Evolutionary conservation across 495 filamentous ascomycete species (phyloP).

Genomic region (Penicillium ucsense): DNA sequence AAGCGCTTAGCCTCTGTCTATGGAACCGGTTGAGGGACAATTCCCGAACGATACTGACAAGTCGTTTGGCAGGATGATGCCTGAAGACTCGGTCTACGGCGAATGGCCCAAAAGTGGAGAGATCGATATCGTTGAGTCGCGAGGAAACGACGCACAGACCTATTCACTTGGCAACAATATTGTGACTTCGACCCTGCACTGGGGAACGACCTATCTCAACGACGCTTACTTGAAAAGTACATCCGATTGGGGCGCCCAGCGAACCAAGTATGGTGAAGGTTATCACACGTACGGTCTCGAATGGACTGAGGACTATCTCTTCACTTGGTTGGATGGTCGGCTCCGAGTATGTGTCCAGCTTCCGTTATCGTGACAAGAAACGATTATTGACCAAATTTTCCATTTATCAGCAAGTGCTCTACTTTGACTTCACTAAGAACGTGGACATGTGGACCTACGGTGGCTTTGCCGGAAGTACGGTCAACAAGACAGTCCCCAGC

Average conservation of each 20-base stretch:
- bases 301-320: conserved; percentile 82
- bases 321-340: conserved; percentile 74
- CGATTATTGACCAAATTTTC: not conserved
- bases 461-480: conserved; percentile 56
- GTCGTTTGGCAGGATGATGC: conserved; percentile 49
- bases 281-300: conserved; percentile 68
- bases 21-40: not conserved
- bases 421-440: conserved; percentile 55
- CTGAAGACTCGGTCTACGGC: conserved; percentile 60
- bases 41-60: not conserved
- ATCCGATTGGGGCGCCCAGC: not conserved
- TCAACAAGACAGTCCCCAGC: conserved; percentile 57
- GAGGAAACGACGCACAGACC: conserved; percentile 62
- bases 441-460: conserved; percentile 62
- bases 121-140: conserved; percentile 71
- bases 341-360: not conserved
- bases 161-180: conserved; percentile 58
- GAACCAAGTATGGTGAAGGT: conserved; percentile 10
- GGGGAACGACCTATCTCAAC: conserved; percentile 40
- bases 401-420: conserved; percentile 62
- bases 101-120: conserved; percentile 75
- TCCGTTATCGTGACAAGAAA: not conserved
- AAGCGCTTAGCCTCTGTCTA: not conserved
- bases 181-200: conserved; percentile 67
- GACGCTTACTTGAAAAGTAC: conserved; percentile 26